Conservation (phyloP, 1,284 basidiomycete genomes). For the Ustilago lituana region DNA sequence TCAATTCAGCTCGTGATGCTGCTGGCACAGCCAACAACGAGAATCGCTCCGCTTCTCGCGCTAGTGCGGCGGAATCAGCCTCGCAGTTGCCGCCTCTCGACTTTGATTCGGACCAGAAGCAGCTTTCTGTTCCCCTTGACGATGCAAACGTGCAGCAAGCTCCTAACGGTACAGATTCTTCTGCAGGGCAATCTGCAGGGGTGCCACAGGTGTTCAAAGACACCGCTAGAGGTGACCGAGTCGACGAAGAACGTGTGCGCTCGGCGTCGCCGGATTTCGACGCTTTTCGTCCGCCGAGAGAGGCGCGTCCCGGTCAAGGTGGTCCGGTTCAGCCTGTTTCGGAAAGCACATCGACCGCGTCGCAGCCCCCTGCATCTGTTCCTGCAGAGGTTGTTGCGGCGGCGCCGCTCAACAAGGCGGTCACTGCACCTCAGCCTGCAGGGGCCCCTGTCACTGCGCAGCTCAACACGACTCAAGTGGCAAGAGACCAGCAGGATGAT, state of each 20-base stretch:
- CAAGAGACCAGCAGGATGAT: slow-evolving; percentile 11
- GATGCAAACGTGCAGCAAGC: background rate
- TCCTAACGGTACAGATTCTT: slow-evolving; percentile 6
- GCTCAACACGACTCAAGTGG: background rate
- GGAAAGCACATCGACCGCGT: slow-evolving; percentile 2
- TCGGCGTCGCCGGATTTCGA: slow-evolving; percentile 23
- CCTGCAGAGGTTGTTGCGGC: slow-evolving; percentile 15
- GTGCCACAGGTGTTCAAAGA: slow-evolving; percentile 29
- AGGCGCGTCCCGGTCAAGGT: slow-evolving; percentile 13
- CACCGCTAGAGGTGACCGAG: slow-evolving; percentile 13
- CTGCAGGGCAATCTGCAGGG: slow-evolving; percentile 11
- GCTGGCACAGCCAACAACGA: slow-evolving; percentile 6
- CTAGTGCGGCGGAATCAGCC: slow-evolving; percentile 19
- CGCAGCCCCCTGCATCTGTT: slow-evolving; percentile 9
- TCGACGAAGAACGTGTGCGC: slow-evolving; percentile 7
- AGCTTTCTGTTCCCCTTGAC: slow-evolving; percentile 2
- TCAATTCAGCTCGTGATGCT: slow-evolving; percentile 1
- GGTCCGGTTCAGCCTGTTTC: slow-evolving; percentile 1
- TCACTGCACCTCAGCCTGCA: slow-evolving; percentile 10
- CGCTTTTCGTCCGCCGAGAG: slow-evolving; percentile 16
- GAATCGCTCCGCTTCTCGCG: slow-evolving; percentile 14
- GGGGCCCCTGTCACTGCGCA: slow-evolving; percentile 10
- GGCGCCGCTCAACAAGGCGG: slow-evolving; percentile 15
- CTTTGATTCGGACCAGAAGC: slow-evolving; percentile 30
- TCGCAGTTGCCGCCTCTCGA: slow-evolving; percentile 49